Conservation (phyloP, 2,329 filamentous ascomycete genomes). For the Aspergillus sp. region DNA sequence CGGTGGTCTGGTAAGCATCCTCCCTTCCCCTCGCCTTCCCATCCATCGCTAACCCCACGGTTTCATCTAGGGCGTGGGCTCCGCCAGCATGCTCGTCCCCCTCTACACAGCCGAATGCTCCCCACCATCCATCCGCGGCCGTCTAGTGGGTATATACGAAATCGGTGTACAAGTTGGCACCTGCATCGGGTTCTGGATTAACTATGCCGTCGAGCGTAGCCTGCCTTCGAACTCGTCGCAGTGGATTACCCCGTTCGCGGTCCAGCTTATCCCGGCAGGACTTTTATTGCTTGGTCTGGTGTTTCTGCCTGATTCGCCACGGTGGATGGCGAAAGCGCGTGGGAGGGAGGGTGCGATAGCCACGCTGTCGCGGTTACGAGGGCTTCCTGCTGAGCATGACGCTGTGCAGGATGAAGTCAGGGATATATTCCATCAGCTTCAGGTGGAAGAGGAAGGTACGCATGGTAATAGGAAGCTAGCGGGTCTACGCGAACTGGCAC, state of each 20-base stretch:
- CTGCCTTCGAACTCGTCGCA: slow-evolving; percentile 38
- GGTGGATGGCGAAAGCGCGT: slow-evolving; percentile 61
- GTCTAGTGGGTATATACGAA: slow-evolving; percentile 56
- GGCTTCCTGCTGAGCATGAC: slow-evolving; percentile 45
- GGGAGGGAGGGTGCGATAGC: slow-evolving; percentile 57
- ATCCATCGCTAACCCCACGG: slow-evolving; percentile 25
- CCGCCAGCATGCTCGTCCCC: slow-evolving; percentile 51
- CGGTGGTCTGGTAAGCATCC: slow-evolving; percentile 17
- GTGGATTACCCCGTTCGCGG: slow-evolving; percentile 57
- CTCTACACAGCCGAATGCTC: slow-evolving; percentile 55
- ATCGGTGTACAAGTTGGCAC: slow-evolving; percentile 45
- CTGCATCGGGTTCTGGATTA: slow-evolving; percentile 46
- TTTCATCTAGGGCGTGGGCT: slow-evolving; percentile 30
- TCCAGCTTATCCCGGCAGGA: slow-evolving; percentile 59
- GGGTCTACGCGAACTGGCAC: slow-evolving; percentile 27
- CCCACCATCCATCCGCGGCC: slow-evolving; percentile 53
- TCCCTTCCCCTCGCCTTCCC: slow-evolving; percentile 47
- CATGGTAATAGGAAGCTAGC: no score
- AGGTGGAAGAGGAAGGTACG: slow-evolving; percentile 43
- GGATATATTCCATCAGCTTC: slow-evolving; percentile 57
- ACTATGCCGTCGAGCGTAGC: slow-evolving; percentile 41
- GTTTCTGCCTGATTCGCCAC: slow-evolving; percentile 58
- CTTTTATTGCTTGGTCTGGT: slow-evolving; percentile 56
- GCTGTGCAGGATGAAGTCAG: slow-evolving; percentile 52
- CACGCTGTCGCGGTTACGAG: slow-evolving; percentile 52